Base-by-base conservation (phyloP, 257 asterid genomes). In the Eucommia ulmoides region DNA sequence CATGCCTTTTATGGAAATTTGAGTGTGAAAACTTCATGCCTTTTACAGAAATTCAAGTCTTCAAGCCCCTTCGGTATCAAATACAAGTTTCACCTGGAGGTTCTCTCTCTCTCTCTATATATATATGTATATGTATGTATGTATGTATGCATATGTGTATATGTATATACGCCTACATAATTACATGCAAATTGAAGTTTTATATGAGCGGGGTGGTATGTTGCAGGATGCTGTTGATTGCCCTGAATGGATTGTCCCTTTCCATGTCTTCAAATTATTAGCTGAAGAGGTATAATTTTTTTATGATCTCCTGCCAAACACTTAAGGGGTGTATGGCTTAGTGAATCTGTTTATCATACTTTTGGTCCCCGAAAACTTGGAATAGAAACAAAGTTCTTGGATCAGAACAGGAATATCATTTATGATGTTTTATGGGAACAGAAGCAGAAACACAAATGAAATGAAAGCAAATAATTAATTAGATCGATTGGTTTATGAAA, bases 161-260 rank as follows among this genome's bases (percentile, higher is more conserved):
- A 5, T 29, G 38, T 7, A 5, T 29, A 5, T 29, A 7, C 8
- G 38, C 38, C 7, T 12, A 29, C 7, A 29, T 29, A 29, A 12
- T 29, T 7, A 12, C 38, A 29, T 5, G 8, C 12, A 12, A 29
- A 29, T 29, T 29, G 38, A 7, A 15, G 15, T 42, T 16, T 42
- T 5, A 21, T 16, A 21, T 22, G 19, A 22, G 19, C 50, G 41
- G 21, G 33, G 50, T 45, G 33, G 54, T 10, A 26, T 64, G 22
- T 58, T 74, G 59, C 80, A 89, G 99, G 99, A 91, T 58, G 99
- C 95, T 17, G 99, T 91, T 50, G 99, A 86, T 54, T 91, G 97
- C 50, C 99, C 99, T 1, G 99, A 86, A 64, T 91, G 97, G 99
- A 73, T 86, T 24, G 97, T 91, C 51, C 97, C 99, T 22, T 77